Conservation (phyloP, 257 asterid species). For the Petunia axillaris region DNA sequence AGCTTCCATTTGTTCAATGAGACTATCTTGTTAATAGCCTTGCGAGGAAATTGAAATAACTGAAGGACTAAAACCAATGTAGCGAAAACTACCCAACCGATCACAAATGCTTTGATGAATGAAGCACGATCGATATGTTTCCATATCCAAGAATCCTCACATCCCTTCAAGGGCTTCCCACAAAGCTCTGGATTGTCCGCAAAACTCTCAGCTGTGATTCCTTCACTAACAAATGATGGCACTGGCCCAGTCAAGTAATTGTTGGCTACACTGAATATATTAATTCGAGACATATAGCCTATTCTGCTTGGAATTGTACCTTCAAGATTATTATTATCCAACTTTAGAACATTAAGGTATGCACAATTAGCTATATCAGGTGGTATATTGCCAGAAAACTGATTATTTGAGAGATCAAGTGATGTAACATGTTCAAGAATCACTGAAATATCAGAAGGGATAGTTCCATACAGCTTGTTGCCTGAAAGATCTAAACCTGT, state of each 20-base stretch:
- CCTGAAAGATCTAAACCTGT: conserved; percentile 31
- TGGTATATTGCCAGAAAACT: conserved; percentile 35
- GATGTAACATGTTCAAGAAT: neutral
- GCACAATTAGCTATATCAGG: conserved; percentile 15
- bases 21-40: too few species aligned
- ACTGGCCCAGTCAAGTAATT: too few species aligned
- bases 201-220: too few species aligned
- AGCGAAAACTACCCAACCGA: too few species aligned
- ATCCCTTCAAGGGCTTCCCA: conserved; percentile 16
- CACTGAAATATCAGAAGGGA: conserved; percentile 26
- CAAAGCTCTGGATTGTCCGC: conserved; percentile 27
- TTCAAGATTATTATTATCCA: conserved; percentile 17
- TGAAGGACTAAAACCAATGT: too few species aligned
- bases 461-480: conserved; percentile 32
- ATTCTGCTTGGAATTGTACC: conserved; percentile 31
- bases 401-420: conserved; percentile 36
- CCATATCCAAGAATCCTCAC: too few species aligned
- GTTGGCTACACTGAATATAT: neutral
- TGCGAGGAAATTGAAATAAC: too few species aligned
- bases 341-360: conserved; percentile 4
- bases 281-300: neutral
- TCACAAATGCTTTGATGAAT: too few species aligned
- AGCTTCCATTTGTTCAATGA: too few species aligned
- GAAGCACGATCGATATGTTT: too few species aligned
- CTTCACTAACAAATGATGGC: too few species aligned